These are phyloP conservation scores for Cytospora leucostoma DNA, from an alignment of 2,329 filamentous ascomycete species.

Conservation along the genomic window DNA sequence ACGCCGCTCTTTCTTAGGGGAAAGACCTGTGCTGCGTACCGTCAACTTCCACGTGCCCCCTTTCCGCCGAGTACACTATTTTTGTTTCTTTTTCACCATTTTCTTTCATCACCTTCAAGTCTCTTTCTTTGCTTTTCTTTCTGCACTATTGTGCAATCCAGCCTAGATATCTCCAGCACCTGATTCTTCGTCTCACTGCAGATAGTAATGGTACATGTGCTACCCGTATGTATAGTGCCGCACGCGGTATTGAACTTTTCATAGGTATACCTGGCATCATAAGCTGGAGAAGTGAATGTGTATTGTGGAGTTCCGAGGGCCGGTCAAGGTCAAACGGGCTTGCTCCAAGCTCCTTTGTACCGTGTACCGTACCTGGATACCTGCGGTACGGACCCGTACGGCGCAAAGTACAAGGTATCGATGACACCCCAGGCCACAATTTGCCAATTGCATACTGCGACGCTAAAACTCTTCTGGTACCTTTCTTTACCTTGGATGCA, in stretches of 20 bases:
- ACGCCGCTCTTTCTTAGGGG: neutral
- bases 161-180: neutral
- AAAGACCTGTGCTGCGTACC: neutral
- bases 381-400: neutral
- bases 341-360: neutral
- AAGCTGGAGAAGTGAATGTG: neutral
- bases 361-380: slow-evolving; percentile 5
- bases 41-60: neutral
- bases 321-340: neutral
- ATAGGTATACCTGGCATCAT: neutral
- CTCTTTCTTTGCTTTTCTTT: neutral
- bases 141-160: neutral
- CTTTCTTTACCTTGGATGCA: slow-evolving; percentile 15
- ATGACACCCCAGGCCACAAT: slow-evolving; percentile 15
- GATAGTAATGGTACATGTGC: neutral
- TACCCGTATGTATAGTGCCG: neutral
- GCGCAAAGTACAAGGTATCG: slow-evolving; percentile 1
- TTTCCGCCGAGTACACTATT: neutral
- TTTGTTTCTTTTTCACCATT: neutral
- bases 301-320: neutral
- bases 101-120: neutral
- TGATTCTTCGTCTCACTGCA: neutral
- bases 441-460: slow-evolving; percentile 19
- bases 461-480: slow-evolving; percentile 22
- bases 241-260: neutral